These are phyloP conservation scores for Fusarium annulatum DNA, from an alignment of 2,329 filamentous ascomycete genomes.

Conservation along the genomic window DNA sequence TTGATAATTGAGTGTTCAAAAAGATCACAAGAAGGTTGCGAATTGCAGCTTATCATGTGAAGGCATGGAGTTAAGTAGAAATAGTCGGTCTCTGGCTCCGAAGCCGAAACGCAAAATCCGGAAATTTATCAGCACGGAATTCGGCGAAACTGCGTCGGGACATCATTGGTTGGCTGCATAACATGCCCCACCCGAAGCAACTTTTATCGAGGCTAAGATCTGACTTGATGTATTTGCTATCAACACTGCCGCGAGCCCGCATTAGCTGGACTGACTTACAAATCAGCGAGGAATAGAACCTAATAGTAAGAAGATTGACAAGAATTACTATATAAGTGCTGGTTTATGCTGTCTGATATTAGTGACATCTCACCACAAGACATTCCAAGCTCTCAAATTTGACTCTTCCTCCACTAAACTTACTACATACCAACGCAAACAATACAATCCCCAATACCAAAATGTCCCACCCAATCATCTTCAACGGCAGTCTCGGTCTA, in stretches of 20 bases:
- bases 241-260: not conserved
- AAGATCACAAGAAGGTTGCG: fast-evolving
- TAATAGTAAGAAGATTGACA: fast-evolving
- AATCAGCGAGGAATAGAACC: not conserved
- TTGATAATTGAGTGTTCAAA: fast-evolving
- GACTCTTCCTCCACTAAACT: fast-evolving
- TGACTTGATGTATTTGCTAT: not conserved
- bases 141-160: not conserved
- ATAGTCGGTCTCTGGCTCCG: not conserved
- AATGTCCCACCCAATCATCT: conserved; percentile 17
- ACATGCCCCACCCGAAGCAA: not conserved
- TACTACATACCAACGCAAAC: not conserved
- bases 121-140: not conserved
- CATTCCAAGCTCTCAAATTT: not conserved
- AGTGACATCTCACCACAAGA: fast-evolving
- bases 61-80: not conserved
- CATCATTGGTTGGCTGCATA: fast-evolving
- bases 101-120: not conserved
- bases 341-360: fast-evolving
- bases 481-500: conserved; percentile 7
- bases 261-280: not conserved
- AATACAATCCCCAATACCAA: not conserved
- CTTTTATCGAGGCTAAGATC: conserved; percentile 5
- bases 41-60: not conserved
- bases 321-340: not conserved